phyloP scores from a whole-genome alignment of 2,329 filamentous ascomycete genomes.

The Onygenales sp. region DNA sequence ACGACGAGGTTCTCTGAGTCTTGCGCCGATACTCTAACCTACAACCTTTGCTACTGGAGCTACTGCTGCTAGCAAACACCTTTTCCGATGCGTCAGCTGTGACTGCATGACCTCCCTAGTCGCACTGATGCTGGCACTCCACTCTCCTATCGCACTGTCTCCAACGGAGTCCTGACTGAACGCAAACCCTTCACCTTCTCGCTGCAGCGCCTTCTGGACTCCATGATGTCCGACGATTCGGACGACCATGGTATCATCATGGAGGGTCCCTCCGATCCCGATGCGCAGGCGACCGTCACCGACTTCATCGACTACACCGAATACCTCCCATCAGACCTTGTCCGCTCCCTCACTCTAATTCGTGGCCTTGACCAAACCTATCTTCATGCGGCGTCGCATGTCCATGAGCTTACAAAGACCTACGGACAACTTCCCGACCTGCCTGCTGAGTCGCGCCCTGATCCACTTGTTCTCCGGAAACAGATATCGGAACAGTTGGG shows the following conservation, averaged over 20 bases:
- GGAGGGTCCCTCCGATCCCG: conserved; percentile 49
- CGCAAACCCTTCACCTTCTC: neutral
- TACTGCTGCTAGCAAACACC: neutral
- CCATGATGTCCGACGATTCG: conserved; percentile 31
- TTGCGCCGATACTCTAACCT: neutral
- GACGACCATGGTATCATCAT: conserved; percentile 34
- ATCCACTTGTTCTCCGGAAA: conserved; percentile 42
- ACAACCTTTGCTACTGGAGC: neutral
- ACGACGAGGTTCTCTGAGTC: neutral
- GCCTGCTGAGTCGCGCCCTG: conserved; percentile 39
- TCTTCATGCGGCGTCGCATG: conserved; percentile 28
- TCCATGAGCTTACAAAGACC: conserved; percentile 33
- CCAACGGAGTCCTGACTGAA: conserved; percentile 3
- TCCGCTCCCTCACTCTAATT: conserved; percentile 54
- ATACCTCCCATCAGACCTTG: conserved; percentile 56
- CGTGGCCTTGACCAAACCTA: conserved; percentile 39
- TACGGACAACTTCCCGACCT: conserved; percentile 43
- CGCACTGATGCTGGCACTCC: conserved; percentile 15
- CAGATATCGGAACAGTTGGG: conserved; percentile 49
- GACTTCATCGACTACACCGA: conserved; percentile 62
- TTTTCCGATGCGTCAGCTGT: conserved; percentile 9
- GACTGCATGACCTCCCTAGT: conserved; percentile 11
- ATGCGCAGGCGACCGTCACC: conserved; percentile 56
- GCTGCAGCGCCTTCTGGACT: neutral
- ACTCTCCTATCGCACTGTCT: conserved; percentile 3